Base-by-base conservation (phyloP, 2,329 filamentous ascomycete species). In the Cercospora sesami region DNA sequence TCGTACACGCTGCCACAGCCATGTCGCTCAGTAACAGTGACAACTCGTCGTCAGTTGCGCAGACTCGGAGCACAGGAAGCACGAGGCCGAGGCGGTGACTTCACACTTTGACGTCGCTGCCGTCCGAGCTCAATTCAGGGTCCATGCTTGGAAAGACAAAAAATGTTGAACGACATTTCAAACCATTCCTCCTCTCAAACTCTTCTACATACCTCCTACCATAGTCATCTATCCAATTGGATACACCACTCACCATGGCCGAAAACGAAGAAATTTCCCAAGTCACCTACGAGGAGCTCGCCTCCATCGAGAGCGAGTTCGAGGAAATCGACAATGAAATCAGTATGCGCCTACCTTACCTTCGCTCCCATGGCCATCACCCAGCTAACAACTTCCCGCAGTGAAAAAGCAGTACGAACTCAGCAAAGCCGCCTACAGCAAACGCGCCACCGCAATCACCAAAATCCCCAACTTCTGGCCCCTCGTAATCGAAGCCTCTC, bases 381-480 rank as follows among this genome's bases (percentile, higher is more conserved):
- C 4, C 4, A 14, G 2, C 53, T 70, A 57, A 65, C 42, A 71
- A 71, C 60, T 10, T 30, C 3, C 42, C 63, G 33, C 36, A 77
- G 75, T 76, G 69, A 75, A 74, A 66, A 72, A 75, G 62, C 90
- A 94, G 79, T 86, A 90, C 74, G 82, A 86, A 72, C 84, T 93
- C 74, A 86, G 87, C 75, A 83, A 85, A 69, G 86, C 90, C 55
- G 86, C 96, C 69, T 97, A 93, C 83, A 85, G 86, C 75, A 91
- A 91, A 82, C 92, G 94, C 78, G 84, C 87, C 72, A 85, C 87
- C 74, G 81, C 93, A 71, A 83, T 95, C 72, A 80, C 86, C 71
- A 85, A 89, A 77, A 94, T 97, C 77, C 87, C 89, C 74, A 89
- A 92, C 83, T 99, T 98, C 87, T 98, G 95, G 95, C 86, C 92